phyloP scores from a whole-genome alignment of 1,139 yeast genomes.

The Zygotorulaspora mrakii region DNA sequence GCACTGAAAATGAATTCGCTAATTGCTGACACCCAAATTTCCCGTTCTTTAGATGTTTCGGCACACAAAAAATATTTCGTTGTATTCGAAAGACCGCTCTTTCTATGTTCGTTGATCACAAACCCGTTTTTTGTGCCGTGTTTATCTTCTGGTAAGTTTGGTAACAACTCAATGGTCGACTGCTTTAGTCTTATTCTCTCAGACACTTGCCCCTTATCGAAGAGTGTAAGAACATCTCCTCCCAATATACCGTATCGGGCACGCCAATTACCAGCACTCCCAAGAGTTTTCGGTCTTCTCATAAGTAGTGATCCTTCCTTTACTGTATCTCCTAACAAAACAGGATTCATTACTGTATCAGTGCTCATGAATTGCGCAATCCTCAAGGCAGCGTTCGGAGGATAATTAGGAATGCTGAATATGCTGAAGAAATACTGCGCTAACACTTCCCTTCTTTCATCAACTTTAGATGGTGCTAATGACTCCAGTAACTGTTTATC shows the following conservation, averaged over 20 bases:
- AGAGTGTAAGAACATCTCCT: constrained; percentile 58
- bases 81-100: constrained; percentile 51
- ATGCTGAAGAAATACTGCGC: constrained; percentile 60
- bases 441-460: constrained; percentile 51
- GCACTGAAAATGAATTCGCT: constrained; percentile 41
- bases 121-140: constrained; percentile 77
- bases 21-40: constrained; percentile 66
- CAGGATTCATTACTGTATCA: constrained; percentile 58
- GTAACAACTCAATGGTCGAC: constrained; percentile 64
- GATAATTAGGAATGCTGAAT: constrained; percentile 58
- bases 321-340: constrained; percentile 52
- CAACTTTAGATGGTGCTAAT: constrained; percentile 63
- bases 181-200: constrained; percentile 58
- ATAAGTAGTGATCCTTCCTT: constrained; percentile 71
- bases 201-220: constrained; percentile 52
- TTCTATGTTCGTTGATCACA: constrained; percentile 61
- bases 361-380: constrained; percentile 66
- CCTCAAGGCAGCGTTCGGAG: constrained; percentile 49
- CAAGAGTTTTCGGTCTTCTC: constrained; percentile 50
- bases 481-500: constrained; percentile 56
- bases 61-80: constrained; percentile 75
- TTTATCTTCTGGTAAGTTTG: constrained; percentile 60
- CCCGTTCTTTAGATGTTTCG: constrained; percentile 76
- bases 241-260: constrained; percentile 70
- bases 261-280: constrained; percentile 62